Evolutionary conservation across 257 asterid species (phyloP).

Genomic region (Misopates orontium): DNA sequence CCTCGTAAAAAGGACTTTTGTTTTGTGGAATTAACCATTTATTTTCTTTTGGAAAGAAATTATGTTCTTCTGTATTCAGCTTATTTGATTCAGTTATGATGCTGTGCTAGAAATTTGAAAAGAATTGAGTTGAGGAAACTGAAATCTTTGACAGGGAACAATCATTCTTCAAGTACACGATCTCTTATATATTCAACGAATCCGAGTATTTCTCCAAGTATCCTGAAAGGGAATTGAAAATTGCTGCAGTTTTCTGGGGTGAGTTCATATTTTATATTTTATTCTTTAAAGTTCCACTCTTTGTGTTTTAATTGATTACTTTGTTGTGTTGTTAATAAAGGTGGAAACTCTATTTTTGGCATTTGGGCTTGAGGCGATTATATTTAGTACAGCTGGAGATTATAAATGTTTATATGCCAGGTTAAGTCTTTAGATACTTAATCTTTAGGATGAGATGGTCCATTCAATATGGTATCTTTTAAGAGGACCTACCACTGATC

Average conservation of each 20-base stretch:
- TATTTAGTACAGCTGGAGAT: too few species aligned
- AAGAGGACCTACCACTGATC: too few species aligned
- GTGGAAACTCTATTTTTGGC: too few species aligned
- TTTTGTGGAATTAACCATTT: too few species aligned
- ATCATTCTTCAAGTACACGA: conserved; percentile 75
- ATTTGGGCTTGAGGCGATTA: too few species aligned
- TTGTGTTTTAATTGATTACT: background rate
- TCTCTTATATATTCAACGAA: conserved; percentile 84
- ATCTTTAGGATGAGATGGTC: too few species aligned
- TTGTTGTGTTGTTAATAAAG: background rate
- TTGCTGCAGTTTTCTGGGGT: conserved; percentile 88
- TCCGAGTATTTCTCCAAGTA: conserved; percentile 79
- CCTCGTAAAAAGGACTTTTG: too few species aligned
- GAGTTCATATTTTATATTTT: conserved; percentile 34
- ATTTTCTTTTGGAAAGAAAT: too few species aligned
- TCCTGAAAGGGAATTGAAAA: conserved; percentile 85
- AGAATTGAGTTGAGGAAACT: conserved; percentile 21
- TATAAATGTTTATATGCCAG: too few species aligned
- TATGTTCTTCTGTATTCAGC: conserved; percentile 2
- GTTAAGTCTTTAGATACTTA: too few species aligned
- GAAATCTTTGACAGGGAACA: conserved; percentile 67
- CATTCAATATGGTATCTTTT: too few species aligned
- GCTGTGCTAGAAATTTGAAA: conserved; percentile 5
- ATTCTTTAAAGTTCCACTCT: too few species aligned
- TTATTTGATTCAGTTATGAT: conserved; percentile 11